These are phyloP conservation scores for Verticillium isaacii DNA, from an alignment of 2,329 filamentous ascomycete species.

Conservation along the genomic window DNA sequence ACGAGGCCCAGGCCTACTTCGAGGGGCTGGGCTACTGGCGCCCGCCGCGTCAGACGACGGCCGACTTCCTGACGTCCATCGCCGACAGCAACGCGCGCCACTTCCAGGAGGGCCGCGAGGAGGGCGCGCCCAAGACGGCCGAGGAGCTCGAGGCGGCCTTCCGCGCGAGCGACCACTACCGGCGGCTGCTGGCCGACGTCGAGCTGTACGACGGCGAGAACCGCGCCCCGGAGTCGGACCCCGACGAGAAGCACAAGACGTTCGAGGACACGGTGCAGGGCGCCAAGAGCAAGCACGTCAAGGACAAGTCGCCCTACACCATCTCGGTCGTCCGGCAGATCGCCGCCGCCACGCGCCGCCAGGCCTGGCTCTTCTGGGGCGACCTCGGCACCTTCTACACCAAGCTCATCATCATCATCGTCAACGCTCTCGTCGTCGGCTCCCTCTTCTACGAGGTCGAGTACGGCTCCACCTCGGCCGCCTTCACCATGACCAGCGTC, in stretches of 20 bases:
- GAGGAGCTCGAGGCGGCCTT: constrained; percentile 59
- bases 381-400: constrained; percentile 72
- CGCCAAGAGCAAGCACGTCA: constrained; percentile 63
- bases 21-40: constrained; percentile 66
- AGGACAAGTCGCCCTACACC: constrained; percentile 70
- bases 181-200: constrained; percentile 52
- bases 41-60: constrained; percentile 42
- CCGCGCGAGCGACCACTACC: constrained; percentile 49
- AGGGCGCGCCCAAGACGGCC: constrained; percentile 56
- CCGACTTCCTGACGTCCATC: constrained; percentile 65
- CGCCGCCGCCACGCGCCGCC: constrained; percentile 61
- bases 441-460: constrained; percentile 61
- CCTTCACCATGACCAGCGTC: constrained; percentile 3
- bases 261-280: constrained; percentile 63
- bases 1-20: constrained; percentile 68
- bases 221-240: constrained; percentile 16
- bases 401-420: constrained; percentile 73
- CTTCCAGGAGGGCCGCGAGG: constrained; percentile 55
- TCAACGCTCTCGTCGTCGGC: constrained; percentile 69
- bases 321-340: constrained; percentile 72
- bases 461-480: constrained; percentile 36
- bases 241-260: constrained; percentile 35
- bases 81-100: constrained; percentile 62
- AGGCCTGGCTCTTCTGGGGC: constrained; percentile 74
- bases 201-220: constrained; percentile 27